Evolutionary conservation across 2,329 filamentous ascomycete genomes (phyloP).

Genomic region (Microsporum canis): DNA sequence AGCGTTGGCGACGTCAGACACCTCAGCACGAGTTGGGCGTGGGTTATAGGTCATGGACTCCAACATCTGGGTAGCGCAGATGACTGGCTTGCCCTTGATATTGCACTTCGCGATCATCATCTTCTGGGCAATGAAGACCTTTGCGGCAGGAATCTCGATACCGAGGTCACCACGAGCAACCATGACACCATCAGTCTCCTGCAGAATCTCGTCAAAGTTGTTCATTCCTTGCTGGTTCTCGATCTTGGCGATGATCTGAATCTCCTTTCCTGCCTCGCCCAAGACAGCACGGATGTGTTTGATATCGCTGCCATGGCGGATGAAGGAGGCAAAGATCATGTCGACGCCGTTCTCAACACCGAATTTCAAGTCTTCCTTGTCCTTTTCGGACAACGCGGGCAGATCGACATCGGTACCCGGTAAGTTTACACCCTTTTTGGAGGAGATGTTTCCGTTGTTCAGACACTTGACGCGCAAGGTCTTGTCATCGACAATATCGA

Average conservation of each 20-base stretch:
- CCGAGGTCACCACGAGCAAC: conserved; percentile 96
- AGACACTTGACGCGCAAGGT: conserved; percentile 75
- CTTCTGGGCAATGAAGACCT: conserved; percentile 99
- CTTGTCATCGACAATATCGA: conserved; percentile 77
- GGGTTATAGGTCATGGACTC: conserved; percentile 99
- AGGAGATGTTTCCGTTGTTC: conserved; percentile 98
- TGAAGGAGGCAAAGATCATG: conserved; percentile 98
- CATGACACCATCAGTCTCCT: conserved; percentile 98
- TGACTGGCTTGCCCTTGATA: conserved; percentile 94
- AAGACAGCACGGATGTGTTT: conserved; percentile 82
- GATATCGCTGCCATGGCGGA: conserved; percentile 89
- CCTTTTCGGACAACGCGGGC: conserved; percentile 93
- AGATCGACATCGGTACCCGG: conserved; percentile 98
- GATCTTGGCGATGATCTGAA: conserved; percentile 99
- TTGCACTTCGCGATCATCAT: conserved; percentile 99
- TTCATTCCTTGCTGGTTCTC: conserved; percentile 99
- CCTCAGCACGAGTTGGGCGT: conserved; percentile 92
- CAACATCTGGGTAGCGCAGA: conserved; percentile 98
- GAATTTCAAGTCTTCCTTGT: conserved; percentile 85
- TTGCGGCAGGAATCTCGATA: conserved; percentile 96
- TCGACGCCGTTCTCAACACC: conserved; percentile 98
- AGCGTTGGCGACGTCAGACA: conserved; percentile 96
- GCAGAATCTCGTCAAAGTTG: conserved; percentile 96
- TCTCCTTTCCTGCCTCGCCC: conserved; percentile 82
- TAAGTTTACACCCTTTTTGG: conserved; percentile 97